Base-by-base conservation (phyloP, 2,329 filamentous ascomycete species). In the Colletotrichum sp. region DNA sequence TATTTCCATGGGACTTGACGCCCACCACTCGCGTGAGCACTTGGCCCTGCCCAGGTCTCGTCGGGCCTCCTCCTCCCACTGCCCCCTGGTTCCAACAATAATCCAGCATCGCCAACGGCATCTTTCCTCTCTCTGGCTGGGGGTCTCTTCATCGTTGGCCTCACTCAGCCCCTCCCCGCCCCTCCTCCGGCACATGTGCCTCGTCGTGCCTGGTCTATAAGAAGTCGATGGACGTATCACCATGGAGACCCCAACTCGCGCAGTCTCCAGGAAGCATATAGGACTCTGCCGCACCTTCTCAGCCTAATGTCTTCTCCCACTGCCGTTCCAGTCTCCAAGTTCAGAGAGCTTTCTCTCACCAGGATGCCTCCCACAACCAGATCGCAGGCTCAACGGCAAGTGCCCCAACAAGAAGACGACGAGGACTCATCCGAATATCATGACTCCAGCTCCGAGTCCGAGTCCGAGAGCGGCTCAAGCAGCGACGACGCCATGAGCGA, bases 281-380 rank as follows among this genome's bases (percentile, higher is more conserved):
- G 66, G 65, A 75, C 52, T 48, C 28, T 30, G 28, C 72, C 55
- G 67, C 66, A 57, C 36, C 36, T 66, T 70, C 55, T 63, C 34
- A 59, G 63, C 21, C 52, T 59, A 66, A 76, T 77, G 72, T 67
- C 63, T 73, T 65, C 68, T 78, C 71, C 74, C 71, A 77, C 86
- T 86, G 83, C 81, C 77, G 80, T 80, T 67, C 82, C 84, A 21
- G 80, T 81, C 21, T 80, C 82, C 66, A 82, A 82, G 60, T 82
- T 88, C 78, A 84, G 83, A 79, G 81, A 82, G 81, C 86, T 88
- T 80, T 86, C 85, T 66, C 81, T 88, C 24, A 83, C 81, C 77
- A 83, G 80, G 75, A 87, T 87, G 83, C 80, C 85, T 69, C 81
- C 83, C 36, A 80, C 79, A 36, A 83, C 83, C n/a, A 82, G 81